Base-by-base conservation (phyloP, 2,329 filamentous ascomycete species). In the Macrophomina phaseolina region DNA sequence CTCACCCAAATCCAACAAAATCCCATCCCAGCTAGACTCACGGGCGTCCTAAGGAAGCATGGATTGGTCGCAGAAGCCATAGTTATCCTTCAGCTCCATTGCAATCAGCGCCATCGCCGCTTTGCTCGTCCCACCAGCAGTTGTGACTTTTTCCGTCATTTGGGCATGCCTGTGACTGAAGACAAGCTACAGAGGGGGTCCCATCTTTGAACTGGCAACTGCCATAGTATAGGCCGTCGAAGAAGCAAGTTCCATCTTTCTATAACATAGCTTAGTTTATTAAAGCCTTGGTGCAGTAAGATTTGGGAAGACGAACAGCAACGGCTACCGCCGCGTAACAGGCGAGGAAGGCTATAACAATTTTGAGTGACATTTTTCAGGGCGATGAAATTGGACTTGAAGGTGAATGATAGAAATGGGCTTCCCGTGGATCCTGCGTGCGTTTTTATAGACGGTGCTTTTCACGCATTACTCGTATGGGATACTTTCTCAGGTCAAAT, bases 71-170 rank as follows among this genome's bases (percentile, higher is more conserved):
- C n/a, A n/a, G n/a, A n/a, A n/a, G n/a, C n/a, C n/a, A n/a, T n/a
- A n/a, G n/a, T 73, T 69, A 66, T 78, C 69, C 28, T 18, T 16
- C 14, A 58, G n/a, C n/a, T 30, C 30, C 28, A 36, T 23, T 30
- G 32, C 30, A 30, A 23, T 23, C 53, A 58, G 23, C 23, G 23
- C 11, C 11, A 34, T 34, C 49, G 49, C 14, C 45, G 14, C 18
- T 48, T 48, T 48, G 45, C 45, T 48, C 45, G 45, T 48, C 45
- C 45, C 45, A 48, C 45, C 45, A 48, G 45, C 45, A 48, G 45
- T 48, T n/a, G 45, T 48, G 45, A 48, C 2, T 48, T 48, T 48
- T 12, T 48, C 45, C 45, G 14, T 48, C 45, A 23, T 48, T 48
- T 48, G 45, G 45, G 45, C 45, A 48, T n/a, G 45, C 45, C 45